Conservation (phyloP, 2,329 filamentous ascomycete genomes). For the Trichoderma sp. region DNA sequence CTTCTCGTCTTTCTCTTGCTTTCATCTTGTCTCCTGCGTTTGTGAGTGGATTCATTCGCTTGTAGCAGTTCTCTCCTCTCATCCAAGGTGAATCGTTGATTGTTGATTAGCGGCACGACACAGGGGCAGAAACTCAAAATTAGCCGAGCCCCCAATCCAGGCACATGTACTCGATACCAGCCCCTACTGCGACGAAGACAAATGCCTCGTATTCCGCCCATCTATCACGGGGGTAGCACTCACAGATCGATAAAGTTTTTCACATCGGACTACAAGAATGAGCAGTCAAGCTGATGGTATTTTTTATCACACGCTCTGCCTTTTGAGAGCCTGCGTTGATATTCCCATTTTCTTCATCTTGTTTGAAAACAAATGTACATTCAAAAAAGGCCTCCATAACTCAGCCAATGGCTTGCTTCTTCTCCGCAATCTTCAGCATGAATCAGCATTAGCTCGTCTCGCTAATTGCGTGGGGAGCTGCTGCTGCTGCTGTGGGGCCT, state of each 20-base stretch:
- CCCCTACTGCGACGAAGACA: not conserved
- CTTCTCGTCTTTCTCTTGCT: too few relatives aligned
- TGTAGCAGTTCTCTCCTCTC: not conserved
- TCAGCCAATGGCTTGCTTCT: not conserved
- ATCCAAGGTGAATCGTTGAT: not conserved
- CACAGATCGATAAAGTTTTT: not conserved
- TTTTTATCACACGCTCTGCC: too few relatives aligned
- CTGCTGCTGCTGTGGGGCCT: constrained; percentile 15
- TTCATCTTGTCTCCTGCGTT: too few relatives aligned
- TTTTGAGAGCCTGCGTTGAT: not conserved
- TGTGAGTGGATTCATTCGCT: too few relatives aligned
- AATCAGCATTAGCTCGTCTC: not conserved
- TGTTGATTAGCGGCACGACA: not conserved
- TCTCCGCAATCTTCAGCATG: constrained; percentile 10
- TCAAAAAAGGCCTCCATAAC: not conserved
- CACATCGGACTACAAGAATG: not conserved
- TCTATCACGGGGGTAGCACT: not conserved
- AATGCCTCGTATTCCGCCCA: not conserved
- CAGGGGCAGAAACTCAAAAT: constrained; percentile 4
- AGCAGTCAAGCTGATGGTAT: too few relatives aligned
- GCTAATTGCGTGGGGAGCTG: constrained; percentile 1
- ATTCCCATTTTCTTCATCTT: not conserved
- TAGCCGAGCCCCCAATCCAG: not conserved
- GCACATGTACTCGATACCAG: not conserved
- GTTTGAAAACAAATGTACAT: not conserved